Base-by-base conservation (phyloP, 352 stramenopile species). In the Globisporangium cylindrosporum region DNA sequence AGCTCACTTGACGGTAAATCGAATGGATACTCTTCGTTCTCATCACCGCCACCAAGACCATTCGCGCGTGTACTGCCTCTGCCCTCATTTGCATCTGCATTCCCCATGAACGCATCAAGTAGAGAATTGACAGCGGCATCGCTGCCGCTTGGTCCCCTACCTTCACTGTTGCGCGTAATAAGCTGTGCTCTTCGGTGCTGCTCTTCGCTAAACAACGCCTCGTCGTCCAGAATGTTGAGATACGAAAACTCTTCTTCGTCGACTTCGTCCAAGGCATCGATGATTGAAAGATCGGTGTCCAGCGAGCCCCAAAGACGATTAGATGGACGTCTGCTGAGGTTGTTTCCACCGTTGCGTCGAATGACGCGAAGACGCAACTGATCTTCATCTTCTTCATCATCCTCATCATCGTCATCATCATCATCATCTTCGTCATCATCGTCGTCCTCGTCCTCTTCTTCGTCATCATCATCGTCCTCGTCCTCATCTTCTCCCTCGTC, bases 171-270 rank as follows among this genome's bases (percentile, higher is more conserved):
- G 58, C 74, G 74, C 55, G 69, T 63, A 27, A 61, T 54, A 8
- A 80, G 60, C 18, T 80, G 78, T 51, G 65, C 48, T 29, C 81
- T 76, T 68, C 82, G 79, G 32, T 62, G 76, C 67, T 88, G 82
- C 58, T 91, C 83, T 49, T 90, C 81, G 0, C 72, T 59, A 65
- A 86, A 89, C 15, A 77, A 61, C 5, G 71, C 69, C 60, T 95
- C 88, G 32, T 93, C 85, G 15, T 93, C 82, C 4, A 94, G 59
- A 61, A 93, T 77, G 56, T 81, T 84, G n/a, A 90, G 64, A 62
- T 93, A 93, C 22, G 83, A 94, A 59, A 91, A 94, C 41, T 94
- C 84, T 15, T 94, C 84, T 76, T 94, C 86, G 54, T 94, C 84
- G 14, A 91, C 84, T 71, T 94, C 86, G 58, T 94, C 86, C 25